Percentiles rank a stretch among this genome's conserved stretches.
Evolutionary conservation across 2,329 filamentous ascomycete species (phyloP).

Genomic region (Cladobotryum protrusum): DNA sequence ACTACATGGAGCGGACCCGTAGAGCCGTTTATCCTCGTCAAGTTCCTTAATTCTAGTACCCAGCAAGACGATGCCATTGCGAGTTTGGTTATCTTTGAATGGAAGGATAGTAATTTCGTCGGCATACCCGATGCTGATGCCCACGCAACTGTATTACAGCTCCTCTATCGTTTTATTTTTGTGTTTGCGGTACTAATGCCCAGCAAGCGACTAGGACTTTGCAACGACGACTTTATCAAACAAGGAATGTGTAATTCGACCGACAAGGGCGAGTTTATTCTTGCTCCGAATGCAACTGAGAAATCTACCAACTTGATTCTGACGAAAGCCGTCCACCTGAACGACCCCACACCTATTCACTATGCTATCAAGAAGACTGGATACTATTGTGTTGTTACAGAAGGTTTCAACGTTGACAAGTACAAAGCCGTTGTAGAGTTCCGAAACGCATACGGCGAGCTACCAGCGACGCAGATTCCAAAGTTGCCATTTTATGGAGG

Average conservation of each 20-base stretch:
- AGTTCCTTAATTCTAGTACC: constrained; percentile 59
- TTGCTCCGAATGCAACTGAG: constrained; percentile 68
- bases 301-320: constrained; percentile 65
- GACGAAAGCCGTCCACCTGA: constrained; percentile 76
- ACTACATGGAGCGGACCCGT: constrained; percentile 81
- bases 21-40: constrained; percentile 83
- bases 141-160: constrained; percentile 43
- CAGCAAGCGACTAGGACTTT: constrained; percentile 48
- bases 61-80: constrained; percentile 65
- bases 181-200: constrained; percentile 29
- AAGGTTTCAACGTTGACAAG: constrained; percentile 58
- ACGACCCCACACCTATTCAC: constrained; percentile 65
- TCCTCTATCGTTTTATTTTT: constrained; percentile 1
- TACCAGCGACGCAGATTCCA: constrained; percentile 90
- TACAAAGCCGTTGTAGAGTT: constrained; percentile 85
- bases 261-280: constrained; percentile 79
- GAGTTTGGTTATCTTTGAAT: constrained; percentile 89
- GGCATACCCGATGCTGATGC: constrained; percentile 57
- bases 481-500: constrained; percentile 97
- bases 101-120: constrained; percentile 75
- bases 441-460: constrained; percentile 91
- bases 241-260: constrained; percentile 66
- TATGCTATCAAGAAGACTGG: constrained; percentile 86
- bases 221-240: constrained; percentile 64
- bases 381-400: constrained; percentile 89